Conservation (phyloP, 2,329 filamentous ascomycete genomes). For the Penicillium sp. region DNA sequence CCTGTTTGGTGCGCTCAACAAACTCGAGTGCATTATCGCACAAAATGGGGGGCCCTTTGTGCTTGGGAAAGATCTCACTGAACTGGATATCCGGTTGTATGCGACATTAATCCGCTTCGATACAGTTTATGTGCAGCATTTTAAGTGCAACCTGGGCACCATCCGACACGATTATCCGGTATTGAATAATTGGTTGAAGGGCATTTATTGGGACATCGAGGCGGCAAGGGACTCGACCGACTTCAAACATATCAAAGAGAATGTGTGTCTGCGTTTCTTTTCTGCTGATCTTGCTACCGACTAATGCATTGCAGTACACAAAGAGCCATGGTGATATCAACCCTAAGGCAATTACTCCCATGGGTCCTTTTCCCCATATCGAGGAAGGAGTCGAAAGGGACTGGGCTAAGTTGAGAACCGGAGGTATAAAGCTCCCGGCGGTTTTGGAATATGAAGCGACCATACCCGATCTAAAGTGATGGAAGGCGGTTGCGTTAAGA, state of each 20-base stretch:
- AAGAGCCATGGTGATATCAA: conserved; percentile 62
- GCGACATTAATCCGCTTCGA: conserved; percentile 62
- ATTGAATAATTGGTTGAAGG: conserved; percentile 60
- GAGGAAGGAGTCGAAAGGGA: conserved; percentile 54
- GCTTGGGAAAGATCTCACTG: conserved; percentile 56
- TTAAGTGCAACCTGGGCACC: conserved; percentile 64
- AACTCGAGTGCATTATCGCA: conserved; percentile 52
- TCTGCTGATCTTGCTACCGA: not conserved
- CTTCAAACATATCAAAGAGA: conserved; percentile 68
- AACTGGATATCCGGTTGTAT: conserved; percentile 60
- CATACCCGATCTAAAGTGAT: not conserved
- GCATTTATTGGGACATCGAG: conserved; percentile 57
- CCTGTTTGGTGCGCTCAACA: conserved; percentile 61
- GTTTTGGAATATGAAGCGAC: conserved; percentile 36
- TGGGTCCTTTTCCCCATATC: conserved; percentile 61
- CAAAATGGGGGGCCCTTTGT: conserved; percentile 55
- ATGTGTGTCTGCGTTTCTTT: conserved; percentile 35
- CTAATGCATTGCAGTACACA: conserved; percentile 45
- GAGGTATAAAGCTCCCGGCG: conserved; percentile 34
- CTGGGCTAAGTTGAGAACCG: conserved; percentile 49
- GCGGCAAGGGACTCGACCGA: conserved; percentile 61
- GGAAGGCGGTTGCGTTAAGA: not conserved
- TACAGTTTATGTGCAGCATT: conserved; percentile 63
- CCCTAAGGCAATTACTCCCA: conserved; percentile 60
- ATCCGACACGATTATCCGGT: conserved; percentile 61